Evolutionary conservation across 805 yeast species (phyloP), one percentile per base, ranked within the genome.

Genomic region (Lachancea mirantina): DNA sequence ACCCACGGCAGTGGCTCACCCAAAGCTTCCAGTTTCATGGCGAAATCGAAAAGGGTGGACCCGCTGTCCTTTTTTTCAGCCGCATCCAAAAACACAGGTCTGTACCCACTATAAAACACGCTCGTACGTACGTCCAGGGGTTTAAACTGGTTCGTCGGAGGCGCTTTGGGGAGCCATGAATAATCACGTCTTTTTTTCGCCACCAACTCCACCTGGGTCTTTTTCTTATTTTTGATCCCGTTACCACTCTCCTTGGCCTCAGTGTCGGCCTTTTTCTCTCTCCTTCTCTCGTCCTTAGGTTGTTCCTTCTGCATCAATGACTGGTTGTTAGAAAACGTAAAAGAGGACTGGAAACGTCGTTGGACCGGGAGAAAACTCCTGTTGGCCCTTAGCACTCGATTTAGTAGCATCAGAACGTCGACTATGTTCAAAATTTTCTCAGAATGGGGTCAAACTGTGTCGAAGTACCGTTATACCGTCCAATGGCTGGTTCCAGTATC

Each of bases 1-100:
- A 48, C 45, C 65, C 65, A 61, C 6, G 56, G 50, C 1, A 58
- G 47, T 31, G 43, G 54, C 38, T 43, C 54, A 31, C 40, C 43
- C 13, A 35, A 41, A 22, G 48, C 50, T 28, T 51, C 55, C 35
- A 46, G 24, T 35, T 46, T 41, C 64, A 62, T 42, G 24, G 55
- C 46, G 47, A 49, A 35, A 35, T 51, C 48, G 35, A 50, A 46
- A 28, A 59, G 30, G 27, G 46, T 28, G 33, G 45, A 26, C 20
- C 49, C 53, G 38, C 39, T 23, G 35, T 36, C 36, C 17, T 28
- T 36, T 19, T 26, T 28, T 22, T 36, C 38, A 10, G 40, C 38
- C 1, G 47, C 42, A 17, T 40, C 38, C 9, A 51, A 32, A 11
- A 47, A 46, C 13, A 55, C 32, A 4, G 60, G 59, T 30, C 60